Percentiles rank a stretch among this genome's conserved stretches.
Conservation (phyloP, 352 stramenopile genomes). For the Phytophthora nicotianae region DNA sequence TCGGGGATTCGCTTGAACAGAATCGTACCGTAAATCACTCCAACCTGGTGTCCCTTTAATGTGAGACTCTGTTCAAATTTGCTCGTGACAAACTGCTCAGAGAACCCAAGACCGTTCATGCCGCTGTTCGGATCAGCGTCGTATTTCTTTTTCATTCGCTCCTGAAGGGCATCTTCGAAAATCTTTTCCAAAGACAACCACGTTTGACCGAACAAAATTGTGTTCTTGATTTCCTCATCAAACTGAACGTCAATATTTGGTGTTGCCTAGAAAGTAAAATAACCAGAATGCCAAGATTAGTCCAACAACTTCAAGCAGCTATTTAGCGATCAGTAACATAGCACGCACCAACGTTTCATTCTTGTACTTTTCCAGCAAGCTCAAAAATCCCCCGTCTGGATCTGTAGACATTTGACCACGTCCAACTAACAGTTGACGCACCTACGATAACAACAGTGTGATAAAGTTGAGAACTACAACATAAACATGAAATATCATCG, state of each 20-base stretch:
- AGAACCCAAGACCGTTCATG: slow-evolving; percentile 63
- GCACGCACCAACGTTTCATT: slow-evolving; percentile 64
- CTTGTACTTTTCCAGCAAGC: slow-evolving; percentile 87
- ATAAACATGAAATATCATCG: slow-evolving; percentile 1
- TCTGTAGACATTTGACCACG: slow-evolving; percentile 87
- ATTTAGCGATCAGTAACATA: slow-evolving; percentile 1
- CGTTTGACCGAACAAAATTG: slow-evolving; percentile 85
- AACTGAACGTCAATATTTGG: slow-evolving; percentile 61
- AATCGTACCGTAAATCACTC: slow-evolving; percentile 87
- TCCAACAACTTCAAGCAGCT: slow-evolving; percentile 1
- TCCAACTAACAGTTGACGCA: slow-evolving; percentile 81
- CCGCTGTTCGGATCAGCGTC: slow-evolving; percentile 48
- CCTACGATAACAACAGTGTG: slow-evolving; percentile 32
- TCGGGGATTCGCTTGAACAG: slow-evolving; percentile 91
- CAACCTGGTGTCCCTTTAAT: slow-evolving; percentile 87
- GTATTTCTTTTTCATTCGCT: slow-evolving; percentile 82
- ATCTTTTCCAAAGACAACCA: slow-evolving; percentile 90
- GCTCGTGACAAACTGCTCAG: slow-evolving; percentile 81
- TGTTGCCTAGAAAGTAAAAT: slow-evolving; percentile 22
- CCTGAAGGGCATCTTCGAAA: slow-evolving; percentile 88
- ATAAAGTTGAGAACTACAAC: not conserved
- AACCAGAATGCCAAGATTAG: slow-evolving; percentile 11
- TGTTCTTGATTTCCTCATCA: slow-evolving; percentile 86
- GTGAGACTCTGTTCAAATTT: slow-evolving; percentile 89
- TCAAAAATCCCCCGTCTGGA: slow-evolving; percentile 81